phyloP scores from a whole-genome alignment of 2,329 filamentous ascomycete species.

The Hymenoscyphus linearis region DNA sequence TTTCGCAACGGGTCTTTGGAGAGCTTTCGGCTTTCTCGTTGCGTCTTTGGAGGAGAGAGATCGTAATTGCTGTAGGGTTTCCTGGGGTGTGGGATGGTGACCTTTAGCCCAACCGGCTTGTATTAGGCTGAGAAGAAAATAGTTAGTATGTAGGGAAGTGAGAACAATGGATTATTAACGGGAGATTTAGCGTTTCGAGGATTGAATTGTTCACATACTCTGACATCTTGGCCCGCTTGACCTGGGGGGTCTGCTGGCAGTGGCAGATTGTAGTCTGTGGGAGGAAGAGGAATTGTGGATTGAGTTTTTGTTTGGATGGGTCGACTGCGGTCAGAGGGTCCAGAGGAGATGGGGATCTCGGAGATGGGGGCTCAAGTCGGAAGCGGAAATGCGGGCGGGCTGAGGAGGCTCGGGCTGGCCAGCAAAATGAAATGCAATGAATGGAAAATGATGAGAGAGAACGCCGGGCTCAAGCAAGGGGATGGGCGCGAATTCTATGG shows the following conservation, averaged over 20 bases:
- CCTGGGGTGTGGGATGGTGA: constrained; percentile 38
- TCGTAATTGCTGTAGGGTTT: constrained; percentile 45
- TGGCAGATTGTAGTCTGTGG: background rate
- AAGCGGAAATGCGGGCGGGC: no score
- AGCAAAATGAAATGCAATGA: no score
- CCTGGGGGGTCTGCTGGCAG: background rate
- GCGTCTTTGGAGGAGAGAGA: constrained; percentile 49
- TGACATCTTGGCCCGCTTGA: constrained; percentile 7
- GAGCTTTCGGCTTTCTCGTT: constrained; percentile 36
- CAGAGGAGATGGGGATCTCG: no score
- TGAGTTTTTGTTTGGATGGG: background rate
- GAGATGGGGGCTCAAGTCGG: background rate
- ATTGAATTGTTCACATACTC: constrained; percentile 8
- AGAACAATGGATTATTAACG: background rate
- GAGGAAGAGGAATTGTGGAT: background rate
- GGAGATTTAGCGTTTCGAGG: background rate
- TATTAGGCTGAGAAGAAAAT: constrained; percentile 41
- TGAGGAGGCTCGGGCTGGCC: background rate
- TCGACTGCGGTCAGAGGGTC: background rate
- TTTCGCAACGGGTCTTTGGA: constrained; percentile 32
- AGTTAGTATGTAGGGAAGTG: constrained; percentile 3
- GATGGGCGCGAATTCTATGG: background rate
- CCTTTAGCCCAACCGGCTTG: constrained; percentile 45
- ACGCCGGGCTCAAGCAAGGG: background rate
- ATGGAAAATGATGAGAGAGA: background rate